phyloP scores from a whole-genome alignment of 108 stramenopile species.

The Craspedostauros australis region DNA sequence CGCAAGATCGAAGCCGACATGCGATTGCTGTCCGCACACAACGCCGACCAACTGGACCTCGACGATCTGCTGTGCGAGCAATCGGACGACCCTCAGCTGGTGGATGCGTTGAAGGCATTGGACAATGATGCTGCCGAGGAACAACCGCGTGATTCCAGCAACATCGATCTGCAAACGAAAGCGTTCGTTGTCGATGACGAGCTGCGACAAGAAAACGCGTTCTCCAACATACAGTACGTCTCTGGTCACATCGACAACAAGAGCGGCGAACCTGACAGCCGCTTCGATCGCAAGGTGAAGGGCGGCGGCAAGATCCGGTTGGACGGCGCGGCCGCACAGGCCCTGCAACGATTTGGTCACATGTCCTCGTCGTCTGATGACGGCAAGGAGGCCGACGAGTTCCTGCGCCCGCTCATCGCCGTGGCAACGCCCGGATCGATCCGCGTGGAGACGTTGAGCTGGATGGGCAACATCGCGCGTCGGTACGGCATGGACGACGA shows the following conservation, averaged over 20 bases:
- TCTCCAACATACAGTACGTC: constrained; percentile 32
- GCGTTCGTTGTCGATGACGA: constrained; percentile 6
- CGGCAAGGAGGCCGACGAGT: background rate
- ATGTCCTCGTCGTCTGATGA: too few relatives aligned
- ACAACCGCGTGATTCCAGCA: background rate
- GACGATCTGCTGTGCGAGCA: constrained; percentile 37
- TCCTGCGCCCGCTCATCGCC: constrained; percentile 47
- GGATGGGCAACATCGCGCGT: constrained; percentile 81
- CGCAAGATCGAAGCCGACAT: constrained; percentile 81
- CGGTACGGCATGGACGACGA: constrained; percentile 77
- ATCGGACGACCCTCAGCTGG: constrained; percentile 19
- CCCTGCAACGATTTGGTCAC: constrained; percentile 68
- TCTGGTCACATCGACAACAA: constrained; percentile 70
- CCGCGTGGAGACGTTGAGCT: constrained; percentile 70
- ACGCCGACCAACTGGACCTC: constrained; percentile 7
- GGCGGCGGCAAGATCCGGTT: constrained; percentile 76
- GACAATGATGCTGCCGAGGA: background rate
- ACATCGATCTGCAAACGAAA: constrained; percentile 4
- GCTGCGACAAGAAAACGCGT: constrained; percentile 1
- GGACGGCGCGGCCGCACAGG: constrained; percentile 67
- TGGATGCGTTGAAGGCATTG: constrained; percentile 10
- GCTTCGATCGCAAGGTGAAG: constrained; percentile 59
- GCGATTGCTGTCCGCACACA: constrained; percentile 36
- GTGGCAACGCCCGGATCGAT: constrained; percentile 55
- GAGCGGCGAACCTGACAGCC: constrained; percentile 81